Evolutionary conservation across 257 asterid genomes (phyloP).

Genomic region (Ophiorrhiza pumila): DNA sequence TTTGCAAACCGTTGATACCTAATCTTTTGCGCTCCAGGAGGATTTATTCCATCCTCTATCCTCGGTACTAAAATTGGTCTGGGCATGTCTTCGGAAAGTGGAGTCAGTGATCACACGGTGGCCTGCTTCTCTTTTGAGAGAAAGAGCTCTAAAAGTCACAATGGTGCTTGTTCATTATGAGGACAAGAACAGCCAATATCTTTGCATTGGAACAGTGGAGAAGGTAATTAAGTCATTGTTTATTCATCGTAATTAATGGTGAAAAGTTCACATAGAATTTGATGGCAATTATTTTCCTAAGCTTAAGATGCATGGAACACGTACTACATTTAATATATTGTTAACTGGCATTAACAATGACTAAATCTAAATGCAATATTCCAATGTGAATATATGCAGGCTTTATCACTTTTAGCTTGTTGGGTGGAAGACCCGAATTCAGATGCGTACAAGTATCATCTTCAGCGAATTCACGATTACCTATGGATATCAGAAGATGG

Average conservation of each 20-base stretch:
- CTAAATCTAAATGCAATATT: neutral
- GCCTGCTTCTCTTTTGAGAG: constrained; percentile 45
- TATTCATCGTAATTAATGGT: neutral
- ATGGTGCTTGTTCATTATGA: constrained; percentile 48
- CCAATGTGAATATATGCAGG: constrained; percentile 18
- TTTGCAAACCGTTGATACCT: no score
- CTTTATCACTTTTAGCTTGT: constrained; percentile 41
- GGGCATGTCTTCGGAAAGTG: constrained; percentile 37
- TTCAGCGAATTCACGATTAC: constrained; percentile 50
- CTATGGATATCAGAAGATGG: constrained; percentile 70
- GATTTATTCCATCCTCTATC: constrained; percentile 49
- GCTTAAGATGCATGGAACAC: no score
- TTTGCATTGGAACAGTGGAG: constrained; percentile 46
- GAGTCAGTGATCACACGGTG: constrained; percentile 42
- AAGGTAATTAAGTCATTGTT: constrained; percentile 25
- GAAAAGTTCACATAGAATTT: no score
- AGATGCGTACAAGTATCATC: constrained; percentile 36
- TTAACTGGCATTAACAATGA: no score
- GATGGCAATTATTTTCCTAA: no score
- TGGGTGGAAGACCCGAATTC: constrained; percentile 66
- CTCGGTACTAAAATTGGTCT: constrained; percentile 30
- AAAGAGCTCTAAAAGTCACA: constrained; percentile 34
- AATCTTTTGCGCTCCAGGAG: constrained; percentile 20
- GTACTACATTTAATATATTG: no score
- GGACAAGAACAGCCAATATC: constrained; percentile 43